Base-by-base conservation (phyloP, 2,329 filamentous ascomycete genomes). In the Aspergillus uvarum region DNA sequence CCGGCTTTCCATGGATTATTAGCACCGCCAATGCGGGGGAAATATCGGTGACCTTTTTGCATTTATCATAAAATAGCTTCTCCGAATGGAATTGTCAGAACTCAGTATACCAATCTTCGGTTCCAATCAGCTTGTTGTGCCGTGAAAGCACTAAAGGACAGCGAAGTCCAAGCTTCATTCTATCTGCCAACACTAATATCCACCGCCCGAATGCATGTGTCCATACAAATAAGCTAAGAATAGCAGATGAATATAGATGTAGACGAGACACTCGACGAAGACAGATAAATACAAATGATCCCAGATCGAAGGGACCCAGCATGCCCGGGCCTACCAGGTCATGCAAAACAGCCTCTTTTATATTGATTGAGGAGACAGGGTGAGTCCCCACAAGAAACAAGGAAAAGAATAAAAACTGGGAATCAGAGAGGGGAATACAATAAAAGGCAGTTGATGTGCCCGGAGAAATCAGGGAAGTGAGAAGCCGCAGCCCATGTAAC, bases 251-350 rank as follows among this genome's bases (percentile, higher is more conserved):
- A 24, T 44, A 48, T 29, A 35, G n/a, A 26, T 47, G n/a, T 31
- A 54, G 19, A 47, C 29, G 44, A 54, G 42, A 19, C 47, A 54
- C 42, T 54, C 52, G 26, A 54, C 52, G 21, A n/a, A 48, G 19
- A 54, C 42, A 48, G 29, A 55, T 55, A 55, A 35, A 31, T 55
- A 55, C 53, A 55, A 32, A 19, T 47, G 42, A 35, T 21, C 7
- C 53, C 53, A 19, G n/a, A 47, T 19, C 35, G 29, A 32, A 7
- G 42, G 26, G n/a, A 44, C 42, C 42, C 26, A 22, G 26, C 44
- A 47, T 47, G 8, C 42, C 32, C 42, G n/a, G n/a, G 21, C 22
- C 26, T 22, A 55, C 38, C n/a, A n/a, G 14, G 16, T 47, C 38
- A 31, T 47, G 42, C 26, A 55, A 21, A 19, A 44, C 16, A 44